A percentile compares a stretch with the other conserved stretches of the same genome.
phyloP scores from a whole-genome alignment of 225 moss, liverwort and hornwort species.

The Takakia lepidozioides region DNA sequence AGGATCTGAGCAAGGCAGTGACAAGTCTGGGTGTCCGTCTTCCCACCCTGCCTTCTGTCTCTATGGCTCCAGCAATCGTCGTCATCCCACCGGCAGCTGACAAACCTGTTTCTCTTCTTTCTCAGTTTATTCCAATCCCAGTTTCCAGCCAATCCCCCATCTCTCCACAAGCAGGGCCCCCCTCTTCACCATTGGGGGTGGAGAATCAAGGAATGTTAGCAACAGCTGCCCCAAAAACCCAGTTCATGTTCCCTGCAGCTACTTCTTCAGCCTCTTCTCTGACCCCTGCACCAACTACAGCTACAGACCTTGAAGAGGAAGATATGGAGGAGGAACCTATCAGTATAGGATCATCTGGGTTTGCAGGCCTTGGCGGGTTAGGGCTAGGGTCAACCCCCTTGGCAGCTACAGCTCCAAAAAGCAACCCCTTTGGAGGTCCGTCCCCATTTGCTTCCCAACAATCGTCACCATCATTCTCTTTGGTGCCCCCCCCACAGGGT shows the following conservation, averaged over 20 bases:
- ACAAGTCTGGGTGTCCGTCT: conserved; percentile 12
- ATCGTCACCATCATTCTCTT: conserved; percentile 26
- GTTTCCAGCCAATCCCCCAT: conserved; percentile 16
- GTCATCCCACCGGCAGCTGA: conserved; percentile 21
- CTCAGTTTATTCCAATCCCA: conserved; percentile 8
- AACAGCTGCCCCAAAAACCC: conserved; percentile 17
- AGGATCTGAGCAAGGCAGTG: conserved; percentile 11
- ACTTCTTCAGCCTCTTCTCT: conserved; percentile 23
- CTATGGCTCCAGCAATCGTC: conserved; percentile 22
- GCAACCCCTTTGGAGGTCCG: conserved; percentile 60
- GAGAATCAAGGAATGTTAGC: not conserved
- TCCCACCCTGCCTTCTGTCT: conserved; percentile 14
- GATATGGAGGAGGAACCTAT: conserved; percentile 87
- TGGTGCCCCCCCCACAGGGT: conserved; percentile 43
- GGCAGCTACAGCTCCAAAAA: conserved; percentile 50
- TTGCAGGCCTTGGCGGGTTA: conserved; percentile 71
- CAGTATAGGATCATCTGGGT: conserved; percentile 36
- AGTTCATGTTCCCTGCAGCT: conserved; percentile 47
- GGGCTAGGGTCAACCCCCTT: conserved; percentile 51
- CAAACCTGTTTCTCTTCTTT: conserved; percentile 21
- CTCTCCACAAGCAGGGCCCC: conserved; percentile 12
- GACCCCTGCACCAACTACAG: conserved; percentile 27
- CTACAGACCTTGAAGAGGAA: conserved; percentile 60
- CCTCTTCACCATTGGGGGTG: conserved; percentile 22
- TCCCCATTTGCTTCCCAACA: conserved; percentile 40